Conservation (phyloP, 306 rosid genomes). For the Dalbergia cochinchinensis region DNA sequence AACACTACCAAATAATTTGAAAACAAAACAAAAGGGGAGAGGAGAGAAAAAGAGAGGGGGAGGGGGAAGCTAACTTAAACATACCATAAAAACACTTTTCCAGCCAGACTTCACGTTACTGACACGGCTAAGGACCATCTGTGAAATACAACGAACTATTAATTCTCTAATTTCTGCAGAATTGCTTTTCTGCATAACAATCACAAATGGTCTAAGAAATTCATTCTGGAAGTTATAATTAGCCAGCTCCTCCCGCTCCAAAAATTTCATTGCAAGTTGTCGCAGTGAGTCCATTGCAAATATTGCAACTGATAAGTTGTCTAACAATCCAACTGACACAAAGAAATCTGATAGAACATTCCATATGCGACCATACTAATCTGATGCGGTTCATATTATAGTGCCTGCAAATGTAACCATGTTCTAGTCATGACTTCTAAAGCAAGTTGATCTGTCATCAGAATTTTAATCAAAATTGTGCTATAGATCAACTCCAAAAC, state of each 20-base stretch:
- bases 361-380: conserved; percentile 99
- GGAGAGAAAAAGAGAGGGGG: not conserved
- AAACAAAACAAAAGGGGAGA: not conserved
- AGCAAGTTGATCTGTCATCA: conserved; percentile 21
- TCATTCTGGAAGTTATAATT: conserved; percentile 99
- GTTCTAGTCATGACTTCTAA: conserved; percentile 37
- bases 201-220: conserved; percentile 95
- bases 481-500: conserved; percentile 20
- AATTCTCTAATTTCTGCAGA: conserved; percentile 93
- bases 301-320: conserved; percentile 96
- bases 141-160: conserved; percentile 96
- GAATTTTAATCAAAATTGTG: conserved; percentile 32
- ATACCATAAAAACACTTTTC: conserved; percentile 99
- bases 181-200: conserved; percentile 93
- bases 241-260: conserved; percentile 98
- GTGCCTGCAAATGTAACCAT: conserved; percentile 82
- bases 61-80: conserved; percentile 29
- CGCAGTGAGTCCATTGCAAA: conserved; percentile 98
- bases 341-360: conserved; percentile 97
- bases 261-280: conserved; percentile 98
- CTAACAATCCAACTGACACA: conserved; percentile 96
- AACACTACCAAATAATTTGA: conserved; percentile 7
- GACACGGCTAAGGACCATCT: conserved; percentile 99
- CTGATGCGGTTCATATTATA: conserved; percentile 99
- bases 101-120: conserved; percentile 97